phyloP scores from a whole-genome alignment of 306 rosid genomes.

The Cucumis sativus region DNA sequence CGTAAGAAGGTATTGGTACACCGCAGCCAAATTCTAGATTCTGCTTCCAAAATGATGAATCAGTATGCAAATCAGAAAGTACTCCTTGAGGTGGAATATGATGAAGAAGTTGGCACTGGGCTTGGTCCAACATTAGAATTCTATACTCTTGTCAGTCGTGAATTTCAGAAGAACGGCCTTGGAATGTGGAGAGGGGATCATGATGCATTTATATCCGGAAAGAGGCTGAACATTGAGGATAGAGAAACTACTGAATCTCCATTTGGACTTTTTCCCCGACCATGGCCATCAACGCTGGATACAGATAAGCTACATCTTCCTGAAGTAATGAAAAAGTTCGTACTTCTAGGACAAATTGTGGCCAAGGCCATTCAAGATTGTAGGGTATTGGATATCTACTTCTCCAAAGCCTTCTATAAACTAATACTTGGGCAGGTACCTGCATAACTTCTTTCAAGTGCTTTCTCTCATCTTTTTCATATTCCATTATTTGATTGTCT shows the following conservation, averaged over 20 bases:
- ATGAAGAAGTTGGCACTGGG: constrained; percentile 98
- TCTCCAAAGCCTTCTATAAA: constrained; percentile 86
- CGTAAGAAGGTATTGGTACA: constrained; percentile 75
- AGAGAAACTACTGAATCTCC: constrained; percentile 24
- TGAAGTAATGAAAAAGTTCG: constrained; percentile 57
- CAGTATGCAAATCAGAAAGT: constrained; percentile 54
- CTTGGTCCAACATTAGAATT: constrained; percentile 98
- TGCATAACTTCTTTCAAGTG: constrained; percentile 9
- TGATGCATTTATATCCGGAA: constrained; percentile 21
- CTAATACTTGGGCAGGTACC: constrained; percentile 82
- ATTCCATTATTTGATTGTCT: constrained; percentile 11
- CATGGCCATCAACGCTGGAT: constrained; percentile 46
- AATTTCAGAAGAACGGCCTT: constrained; percentile 66
- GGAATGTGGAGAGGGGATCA: constrained; percentile 87
- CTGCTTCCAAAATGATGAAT: constrained; percentile 91
- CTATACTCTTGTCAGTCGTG: constrained; percentile 85
- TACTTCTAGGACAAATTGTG: constrained; percentile 76
- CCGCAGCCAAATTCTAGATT: constrained; percentile 56
- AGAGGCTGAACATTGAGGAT: constrained; percentile 25
- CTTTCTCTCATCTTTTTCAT: background rate
- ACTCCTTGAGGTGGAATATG: constrained; percentile 82
- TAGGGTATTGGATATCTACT: constrained; percentile 83
- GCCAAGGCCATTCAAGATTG: constrained; percentile 94
- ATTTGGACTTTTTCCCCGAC: constrained; percentile 79
- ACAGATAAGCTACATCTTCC: constrained; percentile 33